Conservation (phyloP, 371 early-diverging fungal genomes). For the Mortierella sp. region DNA sequence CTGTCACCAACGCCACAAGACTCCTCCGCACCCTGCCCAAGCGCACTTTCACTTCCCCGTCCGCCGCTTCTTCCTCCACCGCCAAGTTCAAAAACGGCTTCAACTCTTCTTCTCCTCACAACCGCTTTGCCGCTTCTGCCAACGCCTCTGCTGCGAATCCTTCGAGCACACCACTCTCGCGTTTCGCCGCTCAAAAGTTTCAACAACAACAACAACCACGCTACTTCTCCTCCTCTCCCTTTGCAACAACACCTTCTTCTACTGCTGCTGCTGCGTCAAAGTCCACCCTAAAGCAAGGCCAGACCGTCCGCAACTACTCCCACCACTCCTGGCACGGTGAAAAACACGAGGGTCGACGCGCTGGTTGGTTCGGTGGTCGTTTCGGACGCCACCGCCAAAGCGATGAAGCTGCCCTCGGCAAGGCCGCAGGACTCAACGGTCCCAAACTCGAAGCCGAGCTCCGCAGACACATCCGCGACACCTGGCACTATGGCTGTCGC, state of each 20-base stretch:
- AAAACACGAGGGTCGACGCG: not conserved
- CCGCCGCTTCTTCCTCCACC: not conserved
- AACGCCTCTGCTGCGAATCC: not conserved
- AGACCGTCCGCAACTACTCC: constrained; percentile 40
- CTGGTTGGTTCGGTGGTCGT: not conserved
- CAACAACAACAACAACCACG: constrained; percentile 14
- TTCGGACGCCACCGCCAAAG: not conserved
- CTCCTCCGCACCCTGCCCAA: constrained; percentile 26
- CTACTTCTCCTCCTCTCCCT: constrained; percentile 27
- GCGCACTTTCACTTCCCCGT: constrained; percentile 24
- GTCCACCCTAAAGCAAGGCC: constrained; percentile 15
- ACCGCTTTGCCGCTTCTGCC: not conserved
- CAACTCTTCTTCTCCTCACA: constrained; percentile 16
- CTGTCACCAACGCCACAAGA: constrained; percentile 34
- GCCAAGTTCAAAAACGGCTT: constrained; percentile 8
- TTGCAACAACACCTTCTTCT: not conserved
- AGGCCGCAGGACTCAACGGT: constrained; percentile 12
- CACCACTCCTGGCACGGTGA: constrained; percentile 34
- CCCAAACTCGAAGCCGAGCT: not conserved
- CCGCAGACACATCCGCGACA: constrained; percentile 17
- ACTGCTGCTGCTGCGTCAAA: constrained; percentile 12
- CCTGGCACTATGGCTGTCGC: constrained; percentile 21
- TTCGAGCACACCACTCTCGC: constrained; percentile 10
- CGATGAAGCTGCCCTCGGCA: not conserved
- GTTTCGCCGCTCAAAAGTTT: constrained; percentile 12